Evolutionary conservation across 306 rosid species (phyloP), one percentile per base, ranked within the genome.

Genomic region (Oxytropis ochrocephala): DNA sequence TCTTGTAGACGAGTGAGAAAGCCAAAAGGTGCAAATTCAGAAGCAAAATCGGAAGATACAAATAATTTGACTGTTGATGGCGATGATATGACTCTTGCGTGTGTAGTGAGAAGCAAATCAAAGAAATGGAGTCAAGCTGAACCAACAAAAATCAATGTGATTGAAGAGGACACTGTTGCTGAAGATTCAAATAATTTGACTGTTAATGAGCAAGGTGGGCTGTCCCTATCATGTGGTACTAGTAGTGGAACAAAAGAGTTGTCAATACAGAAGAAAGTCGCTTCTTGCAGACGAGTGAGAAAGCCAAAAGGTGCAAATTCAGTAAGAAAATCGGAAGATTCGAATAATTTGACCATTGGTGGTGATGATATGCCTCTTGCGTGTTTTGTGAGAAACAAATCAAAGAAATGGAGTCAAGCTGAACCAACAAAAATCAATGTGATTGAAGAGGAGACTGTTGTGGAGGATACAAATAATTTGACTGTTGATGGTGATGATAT

Each of bases 1-100:
- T 47, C 65, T 64, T 55, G 46, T 11, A 46, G 71, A 64, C 77
- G 11, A 42, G 55, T 19, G 12, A 70, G 36, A 39, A 78, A 64
- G 35, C 58, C 63, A 50, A 58, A 69, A 55, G 42, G 44, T 55
- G 59, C 55, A 24, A 64, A 35, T 38, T 35, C 67, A 60, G 30
- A 10, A 32, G 11, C 49, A 60, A 60, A 61, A 61, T 9, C 35
- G 21, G 67, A 41, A 41, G 57, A 51, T 64, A 51, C 46, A 49
- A 58, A 39, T 21, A 50, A 7, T 16, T 47, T 50, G 50, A 38
- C 46, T 13, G 67, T 18, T 53, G 70, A 39, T 58, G 32, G 9
- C 19, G 67, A 73, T 13, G 75, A 76, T 32, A 36, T 55, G 17
- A 56, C 86, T 19, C 80, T 85, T 56, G 73, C 78, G 17, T 30